phyloP scores from a whole-genome alignment of 2,329 filamentous ascomycete genomes.

The Aquanectria penicillioides region DNA sequence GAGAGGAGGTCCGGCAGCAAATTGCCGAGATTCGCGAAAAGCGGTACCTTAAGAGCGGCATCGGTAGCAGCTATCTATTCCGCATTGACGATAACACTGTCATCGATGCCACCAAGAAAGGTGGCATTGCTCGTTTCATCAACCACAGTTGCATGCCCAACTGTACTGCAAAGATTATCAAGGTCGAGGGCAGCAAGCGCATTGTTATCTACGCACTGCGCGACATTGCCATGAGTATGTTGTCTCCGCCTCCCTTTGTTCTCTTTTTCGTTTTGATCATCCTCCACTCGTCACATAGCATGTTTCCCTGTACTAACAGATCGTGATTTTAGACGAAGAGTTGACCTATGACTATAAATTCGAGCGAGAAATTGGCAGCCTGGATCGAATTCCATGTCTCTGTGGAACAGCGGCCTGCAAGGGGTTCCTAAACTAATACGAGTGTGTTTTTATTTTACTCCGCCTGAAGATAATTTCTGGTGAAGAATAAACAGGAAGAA shows the following conservation, averaged over 20 bases:
- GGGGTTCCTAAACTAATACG: conserved; percentile 91
- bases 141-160: conserved; percentile 99
- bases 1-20: conserved; percentile 95
- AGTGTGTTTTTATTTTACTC: conserved; percentile 31
- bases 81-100: conserved; percentile 98
- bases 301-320: conserved; percentile 29
- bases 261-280: background rate
- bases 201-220: conserved; percentile 99
- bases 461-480: conserved; percentile 1
- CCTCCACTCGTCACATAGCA: background rate
- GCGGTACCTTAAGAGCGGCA: conserved; percentile 93
- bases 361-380: conserved; percentile 93
- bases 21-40: conserved; percentile 96
- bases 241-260: background rate
- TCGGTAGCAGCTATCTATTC: conserved; percentile 97
- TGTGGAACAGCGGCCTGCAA: conserved; percentile 97
- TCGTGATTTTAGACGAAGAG: conserved; percentile 81
- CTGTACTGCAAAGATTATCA: conserved; percentile 99
- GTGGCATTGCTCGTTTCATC: conserved; percentile 97
- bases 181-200: conserved; percentile 95
- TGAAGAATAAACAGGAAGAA: conserved; percentile 18
- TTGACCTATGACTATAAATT: conserved; percentile 99
- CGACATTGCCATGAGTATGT: conserved; percentile 93
- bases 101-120: conserved; percentile 98
- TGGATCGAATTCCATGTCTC: conserved; percentile 95